Evolutionary conservation across 2,329 filamentous ascomycete genomes (phyloP), one percentile per base, ranked within the genome.

Genomic region (Verticillium zaregamsianum): DNA sequence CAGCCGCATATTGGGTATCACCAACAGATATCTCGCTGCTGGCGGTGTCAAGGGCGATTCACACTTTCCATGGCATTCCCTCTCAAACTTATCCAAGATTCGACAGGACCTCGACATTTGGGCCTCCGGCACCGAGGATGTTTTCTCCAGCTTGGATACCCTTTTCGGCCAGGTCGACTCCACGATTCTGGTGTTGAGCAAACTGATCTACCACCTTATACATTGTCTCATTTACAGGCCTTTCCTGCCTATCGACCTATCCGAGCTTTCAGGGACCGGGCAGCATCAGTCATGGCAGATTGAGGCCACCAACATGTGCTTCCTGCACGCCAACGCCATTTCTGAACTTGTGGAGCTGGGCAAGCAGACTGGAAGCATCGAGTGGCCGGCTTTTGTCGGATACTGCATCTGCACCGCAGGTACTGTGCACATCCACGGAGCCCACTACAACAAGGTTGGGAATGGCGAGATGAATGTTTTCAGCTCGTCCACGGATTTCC

Each of bases 211-310:
- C 68, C 92, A 96, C 70, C 81, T 95, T 15, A 89, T 95, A 55
- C 91, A 96, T 74, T 96, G 92, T 70, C 80, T 96, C 58, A 89
- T 96, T 54, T 96, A 96, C 71, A 86, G 92, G 17, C 92, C 92
- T 0, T 96, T 96, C 73, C 80, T 96, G 6, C 92, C 92, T 0
- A 90, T 96, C 64, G 90, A 96, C 72, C 80, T 96, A 3, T 86
- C 89, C 28, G 92, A 96, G 72, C 83, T 96, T 7, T 86, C 90
- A 14, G 90, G 90, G 15, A 89, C 86, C 0, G 90, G 90, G 1
- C 92, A 96, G 69, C 91, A 96, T 67, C 92, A 96, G 71, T 93
- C 91, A 32, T 96, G 92, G 92, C 92, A 96, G 71, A 94, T 96
- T 57, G 91, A 96, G 72, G 91, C 92, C 0, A 96, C 92, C 0